These are phyloP conservation scores for Euphorbia pulcherrima DNA, from an alignment of 345 rosid species.

Conservation along the genomic window DNA sequence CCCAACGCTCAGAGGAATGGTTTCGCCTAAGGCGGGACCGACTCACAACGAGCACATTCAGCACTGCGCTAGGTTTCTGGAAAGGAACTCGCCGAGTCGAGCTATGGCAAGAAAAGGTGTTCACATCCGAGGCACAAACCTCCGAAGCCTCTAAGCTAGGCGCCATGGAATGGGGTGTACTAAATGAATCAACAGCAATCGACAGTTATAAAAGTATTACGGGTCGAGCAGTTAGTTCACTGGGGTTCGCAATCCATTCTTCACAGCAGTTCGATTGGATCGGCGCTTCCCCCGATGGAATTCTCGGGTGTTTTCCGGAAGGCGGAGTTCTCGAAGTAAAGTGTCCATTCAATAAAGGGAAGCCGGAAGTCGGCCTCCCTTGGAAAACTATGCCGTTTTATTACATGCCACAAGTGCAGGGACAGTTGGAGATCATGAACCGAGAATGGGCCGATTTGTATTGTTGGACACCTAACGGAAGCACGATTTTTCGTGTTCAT, in stretches of 20 bases:
- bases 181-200: conserved; percentile 68
- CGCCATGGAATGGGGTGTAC: conserved; percentile 88
- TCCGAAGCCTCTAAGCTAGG: conserved; percentile 31
- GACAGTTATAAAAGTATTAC: conserved; percentile 68
- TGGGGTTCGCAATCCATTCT: conserved; percentile 75
- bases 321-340: conserved; percentile 89
- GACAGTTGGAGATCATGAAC: conserved; percentile 91
- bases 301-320: conserved; percentile 52
- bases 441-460: conserved; percentile 85
- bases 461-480: conserved; percentile 92
- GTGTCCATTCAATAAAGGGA: conserved; percentile 94
- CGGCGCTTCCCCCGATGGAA: conserved; percentile 96
- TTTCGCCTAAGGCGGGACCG: conserved; percentile 72
- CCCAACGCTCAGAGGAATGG: conserved; percentile 95
- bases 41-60: conserved; percentile 90
- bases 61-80: conserved; percentile 93
- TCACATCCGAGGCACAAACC: conserved; percentile 34
- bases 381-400: conserved; percentile 84
- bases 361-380: conserved; percentile 67
- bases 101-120: conserved; percentile 93
- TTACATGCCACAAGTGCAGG: conserved; percentile 94
- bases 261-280: conserved; percentile 58
- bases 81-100: conserved; percentile 68
- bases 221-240: conserved; percentile 57
- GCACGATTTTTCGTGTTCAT: conserved; percentile 63